Base-by-base conservation (phyloP, 2,329 filamentous ascomycete genomes). In the Alternaria brassicicola region DNA sequence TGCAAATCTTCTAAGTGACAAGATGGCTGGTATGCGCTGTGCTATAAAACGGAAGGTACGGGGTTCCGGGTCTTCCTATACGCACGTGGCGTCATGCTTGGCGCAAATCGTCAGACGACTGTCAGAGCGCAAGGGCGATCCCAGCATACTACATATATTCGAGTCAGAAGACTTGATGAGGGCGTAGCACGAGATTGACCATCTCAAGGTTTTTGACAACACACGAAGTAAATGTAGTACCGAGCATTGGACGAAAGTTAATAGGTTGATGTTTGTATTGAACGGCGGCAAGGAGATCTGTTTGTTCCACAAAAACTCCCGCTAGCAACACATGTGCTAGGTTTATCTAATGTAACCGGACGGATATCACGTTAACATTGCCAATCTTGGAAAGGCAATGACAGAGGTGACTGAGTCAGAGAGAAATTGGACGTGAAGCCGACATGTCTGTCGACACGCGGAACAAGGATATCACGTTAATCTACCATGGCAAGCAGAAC, bases 401-500 rank as follows among this genome's bases (percentile, higher is more conserved):
- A 71, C 74, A 76, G 74, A 76, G 74, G 74, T 75, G 74, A 75
- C 74, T 76, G 53, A 56, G 46, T 68, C 58, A 74, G 64, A 68
- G 71, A 75, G 59, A 66, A 70, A 69, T 59, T 49, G 39, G 66
- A 71, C 73, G 52, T 50, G 63, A 72, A 71, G 43, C 46, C 19
- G 56, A 36, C 38, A 28, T 55, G 31, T 53, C 36, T 33, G 38
- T 50, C 51, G 53, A 38, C 26, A 47, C 31, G 31, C 23, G 25
- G 52, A 64, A 60, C 21, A 39, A 54, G 46, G 41, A 33, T 70
- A 76, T 76, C 74, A 76, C 74, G 74, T 76, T 76, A 76, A 69
- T 68, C 64, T 62, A 54, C 61, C 52, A 19, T 55, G 48, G 23
- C 30, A 41, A 52, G 62, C 58, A 65, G 65, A 70, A 68, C 74